Evolutionary conservation across 352 stramenopile species (phyloP), one percentile per base, ranked within the genome.

Genomic region (Phytophthora idaei): DNA sequence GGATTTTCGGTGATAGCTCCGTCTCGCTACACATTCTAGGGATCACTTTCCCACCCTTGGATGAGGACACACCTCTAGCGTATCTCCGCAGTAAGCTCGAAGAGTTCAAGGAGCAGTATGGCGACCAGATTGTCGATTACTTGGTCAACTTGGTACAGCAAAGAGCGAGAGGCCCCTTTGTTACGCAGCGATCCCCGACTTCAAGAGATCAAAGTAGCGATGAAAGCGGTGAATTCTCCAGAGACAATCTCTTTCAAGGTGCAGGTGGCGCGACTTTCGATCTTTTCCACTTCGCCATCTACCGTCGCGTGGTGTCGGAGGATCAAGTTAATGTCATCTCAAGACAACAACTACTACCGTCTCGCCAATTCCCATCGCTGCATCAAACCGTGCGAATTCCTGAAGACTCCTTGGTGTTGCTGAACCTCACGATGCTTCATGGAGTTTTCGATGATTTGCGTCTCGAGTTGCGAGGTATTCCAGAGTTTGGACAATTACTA

Each of bases 211-310:
- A 67, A 47, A 59, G 51, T 36, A 61, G 41, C 5, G 37, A 54
- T 5, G 27, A 28, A 29, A 62, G 69, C 10, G 50, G 27, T 8
- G n/a, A 50, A 27, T 76, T 78, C 41, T 75, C 71, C n/a, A 51
- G 65, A 64, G 28, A 28, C 8, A 37, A 34, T 21, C 37, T 79
- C 39, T 90, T 85, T 45, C 75, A 81, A 34, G 64, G 84, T 52
- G 80, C 71, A 11, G 59, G 71, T n/a, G 56, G 60, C 4, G 87
- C 83, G 8, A 76, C 47, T 5, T 92, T 91, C 46, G 85, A 93
- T 42, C 31, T 93, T 14, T 93, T 92, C 46, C 83, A 93, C 34
- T 89, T 93, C 42, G 81, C 76, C 7, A 81, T 93, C 1, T 91
- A 90, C 50, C 72, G 75, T 21, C 69, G 62, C 29, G 74, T 71